Evolutionary conservation across 208 protist genomes (phyloP).

Genomic region (Trypanosoma theileri): DNA sequence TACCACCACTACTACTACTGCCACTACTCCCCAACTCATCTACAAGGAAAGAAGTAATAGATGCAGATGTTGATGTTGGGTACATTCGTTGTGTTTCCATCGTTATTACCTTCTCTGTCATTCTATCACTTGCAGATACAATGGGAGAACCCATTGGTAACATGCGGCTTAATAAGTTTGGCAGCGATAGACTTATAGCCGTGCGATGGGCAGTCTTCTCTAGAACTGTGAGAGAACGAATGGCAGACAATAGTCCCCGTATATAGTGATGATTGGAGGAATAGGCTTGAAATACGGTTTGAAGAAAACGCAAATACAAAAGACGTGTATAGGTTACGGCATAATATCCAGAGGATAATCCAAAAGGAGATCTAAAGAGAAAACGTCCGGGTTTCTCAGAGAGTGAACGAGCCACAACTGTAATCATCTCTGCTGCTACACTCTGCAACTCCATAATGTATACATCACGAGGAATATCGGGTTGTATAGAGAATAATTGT

Average conservation of each 20-base stretch:
- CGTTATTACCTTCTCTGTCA: background rate
- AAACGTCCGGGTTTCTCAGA: background rate
- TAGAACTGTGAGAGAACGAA: constrained; percentile 56
- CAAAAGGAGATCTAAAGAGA: constrained; percentile 29
- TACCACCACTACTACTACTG: background rate
- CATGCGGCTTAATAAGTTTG: constrained; percentile 55
- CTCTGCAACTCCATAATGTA: constrained; percentile 8
- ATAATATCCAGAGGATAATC: constrained; percentile 25
- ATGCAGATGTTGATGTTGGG: background rate
- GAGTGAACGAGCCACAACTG: constrained; percentile 4
- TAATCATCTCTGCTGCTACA: constrained; percentile 11
- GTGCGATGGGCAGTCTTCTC: constrained; percentile 50
- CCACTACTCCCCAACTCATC: background rate
- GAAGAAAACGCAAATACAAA: constrained; percentile 61
- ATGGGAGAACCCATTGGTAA: constrained; percentile 9
- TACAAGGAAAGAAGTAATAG: background rate
- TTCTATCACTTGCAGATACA: background rate
- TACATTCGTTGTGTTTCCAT: background rate
- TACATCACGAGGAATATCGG: background rate
- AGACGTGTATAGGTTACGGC: constrained; percentile 62
- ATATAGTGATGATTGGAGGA: constrained; percentile 30
- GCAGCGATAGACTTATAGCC: constrained; percentile 55
- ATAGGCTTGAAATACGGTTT: constrained; percentile 30
- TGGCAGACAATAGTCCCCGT: constrained; percentile 45
- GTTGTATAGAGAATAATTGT: constrained; percentile 11